Base-by-base conservation (phyloP, 2,329 filamentous ascomycete species). In the Lasiodiplodia sp. region DNA sequence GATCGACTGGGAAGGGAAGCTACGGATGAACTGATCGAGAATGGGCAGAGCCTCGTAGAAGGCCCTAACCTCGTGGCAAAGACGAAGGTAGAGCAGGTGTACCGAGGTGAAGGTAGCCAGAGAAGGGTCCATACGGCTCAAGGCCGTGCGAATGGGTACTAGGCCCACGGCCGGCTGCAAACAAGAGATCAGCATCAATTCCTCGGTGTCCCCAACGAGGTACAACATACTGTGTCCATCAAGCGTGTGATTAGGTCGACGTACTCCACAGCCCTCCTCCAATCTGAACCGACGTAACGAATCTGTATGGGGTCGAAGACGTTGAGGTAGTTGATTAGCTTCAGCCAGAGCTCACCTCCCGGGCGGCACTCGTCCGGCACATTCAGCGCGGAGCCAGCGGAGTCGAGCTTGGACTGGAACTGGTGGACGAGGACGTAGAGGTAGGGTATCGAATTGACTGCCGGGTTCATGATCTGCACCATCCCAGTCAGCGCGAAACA, bases 61-160 rank as follows among this genome's bases (percentile, higher is more conserved):
- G 49, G 80, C 80, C 72, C 86, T 80, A 38, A 85, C 84, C 65
- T 86, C 82, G 60, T 87, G 73, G 55, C 91, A 90, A 12, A 90
- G 76, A 52, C 83, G 86, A 37, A 86, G 83, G 38, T 92, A 82
- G 16, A 80, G 75, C 47, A 90, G 77, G 73, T 93, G 91, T 34
- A 83, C 84, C 4, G 86, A 86, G 4, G 91, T 93, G 72, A 93
- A 88, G 64, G 91, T 87, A 62, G 86, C 86, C 34, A 86, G 88
- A 14, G 85, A 85, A 1, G 91, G 89, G 72, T 94, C 91, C 68
- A 94, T 81, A 66, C 86, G 86, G 14, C 89, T 79, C 71, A 94
- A 84, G 3, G 89, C 90, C 73, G 79, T 77, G 66, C 80, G 77
- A 38, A 85, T 78, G 5, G 79, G 77, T 14, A 76, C 74, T 63